phyloP scores from a whole-genome alignment of 2,329 filamentous ascomycete genomes.

The Xylariaceae sp. region DNA sequence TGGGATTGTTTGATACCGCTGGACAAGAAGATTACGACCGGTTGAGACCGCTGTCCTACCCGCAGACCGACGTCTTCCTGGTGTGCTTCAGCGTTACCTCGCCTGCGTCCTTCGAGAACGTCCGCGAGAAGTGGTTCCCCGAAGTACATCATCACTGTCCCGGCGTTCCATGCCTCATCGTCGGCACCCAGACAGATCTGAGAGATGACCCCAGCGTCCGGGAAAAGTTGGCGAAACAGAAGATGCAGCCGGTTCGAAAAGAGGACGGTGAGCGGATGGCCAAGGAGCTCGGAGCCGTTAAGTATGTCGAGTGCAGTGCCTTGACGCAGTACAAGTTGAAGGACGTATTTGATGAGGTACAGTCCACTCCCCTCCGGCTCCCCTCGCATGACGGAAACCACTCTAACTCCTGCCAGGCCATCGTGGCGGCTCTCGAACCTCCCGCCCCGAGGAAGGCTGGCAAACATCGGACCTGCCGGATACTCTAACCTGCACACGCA shows the following conservation, averaged over 20 bases:
- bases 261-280: conserved; percentile 96
- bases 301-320: conserved; percentile 98
- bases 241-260: conserved; percentile 86
- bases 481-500: conserved; percentile 51
- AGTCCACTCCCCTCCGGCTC: too few relatives aligned
- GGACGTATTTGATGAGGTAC: conserved; percentile 97
- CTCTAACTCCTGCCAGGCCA: conserved; percentile 55
- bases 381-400: too few relatives aligned
- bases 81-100: conserved; percentile 98
- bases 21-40: conserved; percentile 99
- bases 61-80: conserved; percentile 96
- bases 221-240: conserved; percentile 90
- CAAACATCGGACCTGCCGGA: conserved; percentile 60
- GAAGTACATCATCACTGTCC: conserved; percentile 99
- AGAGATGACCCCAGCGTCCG: conserved; percentile 79
- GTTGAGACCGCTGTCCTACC: conserved; percentile 91
- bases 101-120: conserved; percentile 97
- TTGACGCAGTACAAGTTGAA: conserved; percentile 98
- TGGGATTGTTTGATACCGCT: conserved; percentile 96
- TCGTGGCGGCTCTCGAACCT: conserved; percentile 90
- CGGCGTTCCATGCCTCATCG: conserved; percentile 93
- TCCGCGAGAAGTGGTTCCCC: conserved; percentile 97
- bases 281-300: conserved; percentile 93
- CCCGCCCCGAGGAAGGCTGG: conserved; percentile 71
- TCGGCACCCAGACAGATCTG: conserved; percentile 95